Evolutionary conservation across 2,329 filamentous ascomycete species (phyloP), one percentile per base, ranked within the genome.

Genomic region (Aspergillus sp.): DNA sequence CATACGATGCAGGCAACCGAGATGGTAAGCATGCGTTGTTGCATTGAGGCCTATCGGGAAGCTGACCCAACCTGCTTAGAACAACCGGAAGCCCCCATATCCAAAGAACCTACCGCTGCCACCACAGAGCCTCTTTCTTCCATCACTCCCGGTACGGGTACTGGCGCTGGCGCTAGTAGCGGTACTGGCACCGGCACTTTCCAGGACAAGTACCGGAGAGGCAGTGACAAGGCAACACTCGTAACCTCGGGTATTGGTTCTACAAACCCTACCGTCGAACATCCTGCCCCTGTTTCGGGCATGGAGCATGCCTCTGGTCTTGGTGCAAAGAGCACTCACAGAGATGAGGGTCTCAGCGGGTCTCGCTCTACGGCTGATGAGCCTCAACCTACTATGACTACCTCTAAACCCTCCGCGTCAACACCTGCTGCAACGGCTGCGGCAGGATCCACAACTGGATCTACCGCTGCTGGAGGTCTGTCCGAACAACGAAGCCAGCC

Each of bases 1-100:
- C 91, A 0, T 96, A 87, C 66, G 91, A 95, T 69, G 85, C 85
- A 57, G 51, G 51, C 20, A 53, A 53, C 43, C 32, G 51, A 41
- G 42, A 53, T 20, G 49, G 49, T 53, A 44, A 45, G 49, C 41
- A 17, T 20, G 3, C 9, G 9, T 18, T 18, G 15, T 39, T 15
- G 12, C 20, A 43, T 24, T 15, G n/a, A 44, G 18, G 20, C 42
- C 22, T 17, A 49, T 30, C 26, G 26, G 4, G 22, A 39, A 20
- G 17, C 48, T 39, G 24, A 48, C 45, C 17, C n/a, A n/a, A 20
- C 26, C 8, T 34, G 3, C 17, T 11, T n/a, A 72, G 69, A 72
- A 44, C 69, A 71, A 68, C 67, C 64, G 13, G 65, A 60, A 13
- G 63, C 68, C 26, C 64, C 66, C 1, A 18, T 45, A 7, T 54